Conservation (phyloP, 441 rosid species). For the Erodium moschatum region DNA sequence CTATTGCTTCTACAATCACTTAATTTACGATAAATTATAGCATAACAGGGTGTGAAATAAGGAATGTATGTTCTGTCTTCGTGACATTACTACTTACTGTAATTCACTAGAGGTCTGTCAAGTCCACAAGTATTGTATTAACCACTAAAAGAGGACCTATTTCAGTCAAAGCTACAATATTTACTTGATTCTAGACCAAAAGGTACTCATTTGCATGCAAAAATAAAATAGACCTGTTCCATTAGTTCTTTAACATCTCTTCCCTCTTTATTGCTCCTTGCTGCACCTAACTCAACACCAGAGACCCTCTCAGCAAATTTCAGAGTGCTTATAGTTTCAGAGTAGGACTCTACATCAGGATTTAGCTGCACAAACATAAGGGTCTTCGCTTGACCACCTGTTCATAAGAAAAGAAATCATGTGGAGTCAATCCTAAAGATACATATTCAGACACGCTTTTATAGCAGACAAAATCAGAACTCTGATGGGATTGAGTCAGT, state of each 20-base stretch:
- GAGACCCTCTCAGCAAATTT: conserved; percentile 94
- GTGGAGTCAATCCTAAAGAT: conserved; percentile 6
- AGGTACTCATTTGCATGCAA: not conserved
- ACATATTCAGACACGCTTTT: not conserved
- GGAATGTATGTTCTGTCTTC: not conserved
- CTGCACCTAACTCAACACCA: conserved; percentile 93
- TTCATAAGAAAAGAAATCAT: conserved; percentile 56
- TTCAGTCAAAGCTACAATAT: not conserved
- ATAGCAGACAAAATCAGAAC: not conserved
- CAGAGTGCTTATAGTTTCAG: conserved; percentile 82
- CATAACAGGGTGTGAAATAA: not conserved
- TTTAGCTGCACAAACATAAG: conserved; percentile 95
- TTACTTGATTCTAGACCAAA: not conserved
- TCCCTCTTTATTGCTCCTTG: conserved; percentile 70
- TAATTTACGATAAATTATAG: not conserved
- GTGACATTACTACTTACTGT: not conserved
- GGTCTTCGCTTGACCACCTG: conserved; percentile 83
- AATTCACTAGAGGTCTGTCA: not conserved
- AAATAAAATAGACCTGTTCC: conserved; percentile 54
- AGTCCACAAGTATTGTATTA: not conserved
- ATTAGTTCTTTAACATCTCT: conserved; percentile 79
- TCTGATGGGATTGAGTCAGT: not conserved
- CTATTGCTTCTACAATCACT: not conserved
- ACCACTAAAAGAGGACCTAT: not conserved
- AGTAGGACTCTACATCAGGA: conserved; percentile 72